phyloP scores from a whole-genome alignment of 352 stramenopile genomes.

The Pythium scleroteichum region DNA sequence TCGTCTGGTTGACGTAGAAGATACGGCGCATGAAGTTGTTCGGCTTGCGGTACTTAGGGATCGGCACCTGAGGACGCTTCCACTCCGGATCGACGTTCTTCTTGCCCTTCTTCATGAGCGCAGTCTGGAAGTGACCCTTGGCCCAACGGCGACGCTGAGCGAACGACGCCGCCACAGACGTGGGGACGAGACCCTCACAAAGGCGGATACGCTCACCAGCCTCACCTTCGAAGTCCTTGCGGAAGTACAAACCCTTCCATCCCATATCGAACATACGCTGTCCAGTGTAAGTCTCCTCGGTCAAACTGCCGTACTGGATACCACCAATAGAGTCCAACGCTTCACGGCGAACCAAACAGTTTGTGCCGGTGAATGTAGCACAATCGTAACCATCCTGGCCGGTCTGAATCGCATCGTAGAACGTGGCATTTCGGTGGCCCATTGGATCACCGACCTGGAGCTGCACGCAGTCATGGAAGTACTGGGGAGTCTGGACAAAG shows the following conservation, averaged over 20 bases:
- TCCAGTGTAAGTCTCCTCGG: conserved; percentile 82
- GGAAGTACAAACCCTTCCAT: conserved; percentile 87
- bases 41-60: conserved; percentile 79
- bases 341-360: conserved; percentile 79
- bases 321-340: conserved; percentile 83
- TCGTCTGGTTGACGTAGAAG: conserved; percentile 83
- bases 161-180: conserved; percentile 76
- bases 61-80: conserved; percentile 68
- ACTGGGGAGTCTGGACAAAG: conserved; percentile 83
- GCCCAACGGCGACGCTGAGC: conserved; percentile 82
- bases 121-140: conserved; percentile 86
- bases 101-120: conserved; percentile 84
- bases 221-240: conserved; percentile 88
- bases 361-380: conserved; percentile 77
- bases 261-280: conserved; percentile 76
- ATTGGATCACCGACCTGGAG: conserved; percentile 81
- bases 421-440: conserved; percentile 79
- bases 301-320: conserved; percentile 85
- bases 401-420: conserved; percentile 86
- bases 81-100: conserved; percentile 79
- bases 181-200: conserved; percentile 73
- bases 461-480: conserved; percentile 85
- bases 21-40: conserved; percentile 84
- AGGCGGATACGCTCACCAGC: conserved; percentile 70
- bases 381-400: conserved; percentile 85